These are phyloP conservation scores for Dacryopinax spathularia DNA, from an alignment of 768 basidiomycete genomes.

Conservation along the genomic window DNA sequence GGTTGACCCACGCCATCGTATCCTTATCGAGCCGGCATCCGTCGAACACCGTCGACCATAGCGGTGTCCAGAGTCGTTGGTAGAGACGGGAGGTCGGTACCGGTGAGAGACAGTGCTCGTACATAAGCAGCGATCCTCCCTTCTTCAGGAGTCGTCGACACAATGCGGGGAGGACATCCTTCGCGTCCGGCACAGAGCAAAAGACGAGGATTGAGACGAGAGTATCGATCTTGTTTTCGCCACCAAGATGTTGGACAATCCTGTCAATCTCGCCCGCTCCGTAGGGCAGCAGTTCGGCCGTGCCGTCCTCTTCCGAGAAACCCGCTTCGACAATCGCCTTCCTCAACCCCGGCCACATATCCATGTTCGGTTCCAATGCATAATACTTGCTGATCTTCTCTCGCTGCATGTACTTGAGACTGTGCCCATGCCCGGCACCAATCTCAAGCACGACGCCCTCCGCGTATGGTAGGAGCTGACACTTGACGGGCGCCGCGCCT, in stretches of 20 bases:
- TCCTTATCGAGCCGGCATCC: conserved; percentile 45
- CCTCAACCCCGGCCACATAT: conserved; percentile 50
- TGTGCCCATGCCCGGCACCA: conserved; percentile 57
- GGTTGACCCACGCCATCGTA: conserved; percentile 13
- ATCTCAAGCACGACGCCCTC: conserved; percentile 50
- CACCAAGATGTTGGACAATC: conserved; percentile 32
- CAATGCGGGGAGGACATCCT: conserved; percentile 34
- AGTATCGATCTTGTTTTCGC: conserved; percentile 36
- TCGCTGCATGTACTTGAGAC: conserved; percentile 43
- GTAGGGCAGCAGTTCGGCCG: conserved; percentile 43
- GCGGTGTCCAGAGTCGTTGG: conserved; percentile 59
- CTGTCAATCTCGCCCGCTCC: conserved; percentile 43
- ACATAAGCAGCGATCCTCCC: conserved; percentile 50
- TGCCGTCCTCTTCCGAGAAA: conserved; percentile 38
- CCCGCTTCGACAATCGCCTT: conserved; percentile 36
- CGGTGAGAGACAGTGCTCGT: conserved; percentile 54
- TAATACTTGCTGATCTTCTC: conserved; percentile 46
- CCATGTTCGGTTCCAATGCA: conserved; percentile 54
- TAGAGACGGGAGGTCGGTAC: conserved; percentile 46
- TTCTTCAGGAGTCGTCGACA: conserved; percentile 42
- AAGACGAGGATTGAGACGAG: conserved; percentile 51
- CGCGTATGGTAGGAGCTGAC: conserved; percentile 39
- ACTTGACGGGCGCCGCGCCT: conserved; percentile 30
- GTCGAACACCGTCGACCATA: conserved; percentile 47
- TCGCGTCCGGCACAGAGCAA: conserved; percentile 48